phyloP scores from a whole-genome alignment of 2,329 filamentous ascomycete genomes.

The Sporothrix luriei region DNA sequence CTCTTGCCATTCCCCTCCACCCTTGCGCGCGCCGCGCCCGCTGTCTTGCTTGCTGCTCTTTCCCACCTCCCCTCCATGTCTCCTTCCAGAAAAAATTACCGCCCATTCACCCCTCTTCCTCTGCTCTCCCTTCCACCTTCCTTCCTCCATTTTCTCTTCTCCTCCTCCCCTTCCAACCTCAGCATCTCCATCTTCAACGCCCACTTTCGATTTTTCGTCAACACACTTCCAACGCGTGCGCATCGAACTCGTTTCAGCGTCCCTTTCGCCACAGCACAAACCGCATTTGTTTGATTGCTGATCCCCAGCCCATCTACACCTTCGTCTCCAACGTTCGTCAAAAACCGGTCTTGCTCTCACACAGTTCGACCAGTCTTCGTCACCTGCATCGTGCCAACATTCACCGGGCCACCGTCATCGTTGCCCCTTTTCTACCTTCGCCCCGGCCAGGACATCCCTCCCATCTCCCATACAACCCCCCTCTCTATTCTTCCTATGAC shows the following conservation, averaged over 20 bases:
- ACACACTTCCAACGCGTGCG: neutral
- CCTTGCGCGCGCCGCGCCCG: constrained; percentile 32
- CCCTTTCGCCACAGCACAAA: constrained; percentile 14
- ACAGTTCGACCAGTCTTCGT: constrained; percentile 30
- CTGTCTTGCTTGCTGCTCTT: constrained; percentile 35
- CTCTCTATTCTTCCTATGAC: constrained; percentile 57
- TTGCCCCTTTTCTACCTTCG: constrained; percentile 27
- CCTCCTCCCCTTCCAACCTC: constrained; percentile 33
- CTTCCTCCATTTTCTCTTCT: constrained; percentile 29
- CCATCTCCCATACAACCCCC: constrained; percentile 33
- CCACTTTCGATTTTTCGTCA: constrained; percentile 16
- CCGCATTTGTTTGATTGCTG: constrained; percentile 3
- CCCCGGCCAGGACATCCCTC: constrained; percentile 20
- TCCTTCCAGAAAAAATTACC: constrained; percentile 36
- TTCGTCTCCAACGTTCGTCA: constrained; percentile 23
- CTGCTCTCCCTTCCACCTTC: constrained; percentile 36
- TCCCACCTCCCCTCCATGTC: constrained; percentile 35
- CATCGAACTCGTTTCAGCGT: neutral
- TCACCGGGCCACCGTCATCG: constrained; percentile 30
- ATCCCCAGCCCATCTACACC: constrained; percentile 1
- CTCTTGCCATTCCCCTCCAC: constrained; percentile 29
- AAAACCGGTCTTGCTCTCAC: constrained; percentile 30
- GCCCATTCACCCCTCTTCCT: constrained; percentile 39
- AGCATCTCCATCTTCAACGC: constrained; percentile 36
- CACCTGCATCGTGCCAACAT: constrained; percentile 23